Percentiles rank a stretch among this genome's conserved stretches.
These are phyloP conservation scores for Eimeria falciformis DNA, from an alignment of 169 alveolate species.

Conservation along the genomic window DNA sequence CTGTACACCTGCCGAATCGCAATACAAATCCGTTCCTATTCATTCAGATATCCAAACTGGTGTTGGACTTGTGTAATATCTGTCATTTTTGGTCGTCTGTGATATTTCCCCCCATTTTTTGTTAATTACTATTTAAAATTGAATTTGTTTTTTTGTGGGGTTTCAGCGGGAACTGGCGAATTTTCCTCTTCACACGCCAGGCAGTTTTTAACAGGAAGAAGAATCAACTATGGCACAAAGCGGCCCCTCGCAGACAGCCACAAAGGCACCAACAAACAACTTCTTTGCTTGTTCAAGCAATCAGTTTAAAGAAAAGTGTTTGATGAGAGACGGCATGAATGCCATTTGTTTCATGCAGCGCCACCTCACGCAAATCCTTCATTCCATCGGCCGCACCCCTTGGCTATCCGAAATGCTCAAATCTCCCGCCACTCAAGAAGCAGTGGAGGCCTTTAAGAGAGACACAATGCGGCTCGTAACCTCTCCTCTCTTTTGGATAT, in stretches of 20 bases:
- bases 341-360: not conserved
- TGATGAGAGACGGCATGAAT: not conserved
- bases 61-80: too few relatives aligned
- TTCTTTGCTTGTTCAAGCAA: not conserved
- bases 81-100: too few relatives aligned
- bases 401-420: not conserved
- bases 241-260: not conserved
- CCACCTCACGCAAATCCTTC: not conserved
- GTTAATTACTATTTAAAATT: too few relatives aligned
- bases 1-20: too few relatives aligned
- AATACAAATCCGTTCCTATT: too few relatives aligned
- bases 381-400: not conserved
- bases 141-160: too few relatives aligned
- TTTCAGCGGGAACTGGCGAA: too few relatives aligned
- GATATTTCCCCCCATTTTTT: too few relatives aligned
- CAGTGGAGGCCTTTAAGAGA: not conserved
- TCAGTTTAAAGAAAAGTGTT: not conserved
- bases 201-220: not conserved
- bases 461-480: not conserved
- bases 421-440: not conserved
- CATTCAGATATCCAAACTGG: too few relatives aligned
- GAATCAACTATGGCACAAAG: not conserved
- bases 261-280: not conserved
- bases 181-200: too few relatives aligned
- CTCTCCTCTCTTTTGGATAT: not conserved